A percentile compares a stretch with the other conserved stretches of the same genome.
Evolutionary conservation across 2,329 filamentous ascomycete genomes (phyloP).

Genomic region (Colletotrichum truncatum): DNA sequence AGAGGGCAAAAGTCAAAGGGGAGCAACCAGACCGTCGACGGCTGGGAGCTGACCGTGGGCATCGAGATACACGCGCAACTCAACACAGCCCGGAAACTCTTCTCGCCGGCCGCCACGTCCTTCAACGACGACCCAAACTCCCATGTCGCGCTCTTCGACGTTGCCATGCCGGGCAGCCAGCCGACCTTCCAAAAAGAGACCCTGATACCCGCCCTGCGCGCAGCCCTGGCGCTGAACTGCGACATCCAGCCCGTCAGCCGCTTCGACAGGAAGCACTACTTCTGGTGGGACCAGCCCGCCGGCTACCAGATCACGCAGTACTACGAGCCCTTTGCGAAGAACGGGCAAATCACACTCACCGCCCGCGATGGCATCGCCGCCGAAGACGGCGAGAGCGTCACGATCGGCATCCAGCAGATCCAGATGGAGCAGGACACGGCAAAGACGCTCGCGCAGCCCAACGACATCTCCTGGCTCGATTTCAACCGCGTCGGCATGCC

Average conservation of each 20-base stretch:
- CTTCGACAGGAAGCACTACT: slow-evolving; percentile 98
- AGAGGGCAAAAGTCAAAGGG: slow-evolving; percentile 56
- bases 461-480: slow-evolving; percentile 81
- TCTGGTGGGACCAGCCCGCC: slow-evolving; percentile 96
- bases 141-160: slow-evolving; percentile 89
- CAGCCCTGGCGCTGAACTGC: slow-evolving; percentile 86
- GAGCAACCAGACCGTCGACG: slow-evolving; percentile 62
- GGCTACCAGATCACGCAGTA: slow-evolving; percentile 99
- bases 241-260: slow-evolving; percentile 78
- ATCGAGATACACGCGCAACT: slow-evolving; percentile 98
- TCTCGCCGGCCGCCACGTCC: slow-evolving; percentile 76
- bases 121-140: slow-evolving; percentile 79
- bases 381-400: slow-evolving; percentile 75
- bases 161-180: slow-evolving; percentile 88
- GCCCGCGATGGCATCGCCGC: slow-evolving; percentile 82
- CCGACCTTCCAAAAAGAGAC: slow-evolving; percentile 86
- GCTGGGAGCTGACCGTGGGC: slow-evolving; percentile 94
- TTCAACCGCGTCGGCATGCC: slow-evolving; percentile 94
- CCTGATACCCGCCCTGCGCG: slow-evolving; percentile 88
- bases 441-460: slow-evolving; percentile 85
- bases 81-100: slow-evolving; percentile 89
- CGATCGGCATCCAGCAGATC: slow-evolving; percentile 88
- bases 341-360: slow-evolving; percentile 77
- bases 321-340: slow-evolving; percentile 76
- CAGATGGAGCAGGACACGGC: slow-evolving; percentile 99